These are phyloP conservation scores for Rhypophila decipiens DNA, from an alignment of 495 filamentous ascomycete genomes.

Conservation along the genomic window DNA sequence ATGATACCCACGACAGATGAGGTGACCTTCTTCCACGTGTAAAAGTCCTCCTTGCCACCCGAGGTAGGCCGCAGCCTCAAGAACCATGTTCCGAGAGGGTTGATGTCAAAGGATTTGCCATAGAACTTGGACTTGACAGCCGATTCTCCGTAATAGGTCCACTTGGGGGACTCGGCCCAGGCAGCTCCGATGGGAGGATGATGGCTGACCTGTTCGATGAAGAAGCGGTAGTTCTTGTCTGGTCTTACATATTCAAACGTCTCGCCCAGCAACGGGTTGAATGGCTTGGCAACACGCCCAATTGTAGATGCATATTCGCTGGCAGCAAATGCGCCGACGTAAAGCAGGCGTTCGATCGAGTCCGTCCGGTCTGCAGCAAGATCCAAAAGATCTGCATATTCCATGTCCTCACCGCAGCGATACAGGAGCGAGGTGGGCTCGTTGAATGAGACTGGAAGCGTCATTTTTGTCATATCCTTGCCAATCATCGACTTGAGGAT, in stretches of 20 bases:
- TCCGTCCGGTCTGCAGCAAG: slow-evolving; percentile 79
- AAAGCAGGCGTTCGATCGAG: slow-evolving; percentile 89
- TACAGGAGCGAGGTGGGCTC: slow-evolving; percentile 97
- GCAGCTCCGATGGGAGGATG: slow-evolving; percentile 94
- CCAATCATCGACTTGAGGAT: slow-evolving; percentile 99
- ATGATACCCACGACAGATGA: slow-evolving; percentile 98
- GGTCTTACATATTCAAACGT: slow-evolving; percentile 95
- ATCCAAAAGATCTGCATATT: slow-evolving; percentile 91
- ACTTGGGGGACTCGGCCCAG: slow-evolving; percentile 85
- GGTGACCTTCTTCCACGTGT: slow-evolving; percentile 98
- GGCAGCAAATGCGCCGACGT: slow-evolving; percentile 90
- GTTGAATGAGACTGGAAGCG: slow-evolving; percentile 95
- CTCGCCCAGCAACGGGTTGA: slow-evolving; percentile 93
- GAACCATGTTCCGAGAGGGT: slow-evolving; percentile 96
- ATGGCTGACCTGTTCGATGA: slow-evolving; percentile 97
- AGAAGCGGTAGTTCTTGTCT: slow-evolving; percentile 95
- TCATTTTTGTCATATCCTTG: slow-evolving; percentile 99
- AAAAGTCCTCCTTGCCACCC: slow-evolving; percentile 76
- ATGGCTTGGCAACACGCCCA: slow-evolving; percentile 93
- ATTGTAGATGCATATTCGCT: slow-evolving; percentile 97
- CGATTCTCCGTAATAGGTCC: slow-evolving; percentile 97
- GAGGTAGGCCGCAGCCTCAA: slow-evolving; percentile 72
- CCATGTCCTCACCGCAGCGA: slow-evolving; percentile 93
- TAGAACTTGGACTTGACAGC: slow-evolving; percentile 98
- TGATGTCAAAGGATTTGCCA: slow-evolving; percentile 94